Conservation (phyloP, 257 asterid species). For the Nicotiana paniculata region DNA sequence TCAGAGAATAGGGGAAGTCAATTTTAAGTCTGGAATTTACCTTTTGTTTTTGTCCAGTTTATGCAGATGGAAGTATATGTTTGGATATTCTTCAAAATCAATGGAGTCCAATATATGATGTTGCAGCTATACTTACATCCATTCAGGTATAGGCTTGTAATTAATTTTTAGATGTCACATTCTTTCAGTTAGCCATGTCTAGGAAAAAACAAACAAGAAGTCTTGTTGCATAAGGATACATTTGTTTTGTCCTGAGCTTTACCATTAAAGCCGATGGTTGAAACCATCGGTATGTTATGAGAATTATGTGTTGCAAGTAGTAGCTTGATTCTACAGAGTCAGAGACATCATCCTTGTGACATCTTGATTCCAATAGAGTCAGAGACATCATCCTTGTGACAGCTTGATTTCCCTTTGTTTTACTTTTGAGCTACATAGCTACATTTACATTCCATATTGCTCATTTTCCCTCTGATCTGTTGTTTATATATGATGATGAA, state of each 20-base stretch:
- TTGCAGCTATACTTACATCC: conserved; percentile 87
- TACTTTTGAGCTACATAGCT: background rate
- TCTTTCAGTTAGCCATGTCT: background rate
- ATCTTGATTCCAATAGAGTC: background rate
- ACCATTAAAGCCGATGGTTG: background rate
- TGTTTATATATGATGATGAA: background rate
- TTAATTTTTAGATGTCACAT: background rate
- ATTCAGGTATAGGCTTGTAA: conserved; percentile 50
- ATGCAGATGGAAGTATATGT: conserved; percentile 95
- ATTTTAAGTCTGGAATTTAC: conserved; percentile 3
- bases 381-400: conserved; percentile 1
- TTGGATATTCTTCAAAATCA: conserved; percentile 94
- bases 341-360: background rate
- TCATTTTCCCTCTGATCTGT: background rate
- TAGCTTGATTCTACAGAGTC: background rate
- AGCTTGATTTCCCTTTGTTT: background rate
- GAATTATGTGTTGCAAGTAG: background rate
- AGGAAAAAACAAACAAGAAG: too few relatives aligned
- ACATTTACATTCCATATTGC: background rate
- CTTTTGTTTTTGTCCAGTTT: conserved; percentile 44
- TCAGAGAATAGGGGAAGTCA: background rate
- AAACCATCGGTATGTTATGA: background rate
- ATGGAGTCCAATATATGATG: conserved; percentile 96
- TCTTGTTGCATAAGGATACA: too few relatives aligned
- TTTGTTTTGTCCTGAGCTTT: background rate